A percentile compares a stretch with the other conserved stretches of the same genome.
These are phyloP conservation scores for Fusarium oxysporum DNA, from an alignment of 2,329 filamentous ascomycete genomes.

Conservation along the genomic window DNA sequence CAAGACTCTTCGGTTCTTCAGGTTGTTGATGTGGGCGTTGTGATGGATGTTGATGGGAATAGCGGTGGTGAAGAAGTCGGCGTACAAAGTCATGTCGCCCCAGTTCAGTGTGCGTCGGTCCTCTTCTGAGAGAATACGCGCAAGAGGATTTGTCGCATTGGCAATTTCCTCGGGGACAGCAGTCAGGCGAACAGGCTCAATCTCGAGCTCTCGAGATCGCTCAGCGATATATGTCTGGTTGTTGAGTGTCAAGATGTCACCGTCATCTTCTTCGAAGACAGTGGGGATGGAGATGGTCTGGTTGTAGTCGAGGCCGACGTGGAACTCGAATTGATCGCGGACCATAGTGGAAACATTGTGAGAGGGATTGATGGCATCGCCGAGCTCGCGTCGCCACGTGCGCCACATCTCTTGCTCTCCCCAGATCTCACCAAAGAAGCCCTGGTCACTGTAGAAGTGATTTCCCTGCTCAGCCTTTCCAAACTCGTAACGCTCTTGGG, in stretches of 20 bases:
- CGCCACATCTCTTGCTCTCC: slow-evolving; percentile 45
- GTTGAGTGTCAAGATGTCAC: slow-evolving; percentile 33
- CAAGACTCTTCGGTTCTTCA: slow-evolving; percentile 25
- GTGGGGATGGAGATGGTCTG: slow-evolving; percentile 40
- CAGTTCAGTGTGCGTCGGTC: slow-evolving; percentile 12
- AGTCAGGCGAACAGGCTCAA: slow-evolving; percentile 28
- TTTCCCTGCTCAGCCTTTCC: slow-evolving; percentile 14
- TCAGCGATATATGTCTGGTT: slow-evolving; percentile 21
- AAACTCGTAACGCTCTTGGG: slow-evolving; percentile 35
- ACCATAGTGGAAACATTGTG: slow-evolving; percentile 21
- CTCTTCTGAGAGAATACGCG: neutral
- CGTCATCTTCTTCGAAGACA: slow-evolving; percentile 38
- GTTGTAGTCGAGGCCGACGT: slow-evolving; percentile 40
- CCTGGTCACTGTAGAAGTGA: slow-evolving; percentile 45
- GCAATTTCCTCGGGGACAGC: slow-evolving; percentile 31
- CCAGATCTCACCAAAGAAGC: slow-evolving; percentile 46
- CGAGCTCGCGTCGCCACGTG: slow-evolving; percentile 22
- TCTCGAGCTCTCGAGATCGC: slow-evolving; percentile 27
- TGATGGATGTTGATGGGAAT: slow-evolving; percentile 40
- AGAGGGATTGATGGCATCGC: slow-evolving; percentile 3
- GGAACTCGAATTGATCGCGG: slow-evolving; percentile 36
- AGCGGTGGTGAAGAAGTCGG: slow-evolving; percentile 38
- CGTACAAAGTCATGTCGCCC: slow-evolving; percentile 40
- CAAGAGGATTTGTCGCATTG: slow-evolving; percentile 18
- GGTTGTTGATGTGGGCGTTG: slow-evolving; percentile 36